phyloP scores from a whole-genome alignment of 78 protist genomes.

The Dictyostelium purpureum region DNA sequence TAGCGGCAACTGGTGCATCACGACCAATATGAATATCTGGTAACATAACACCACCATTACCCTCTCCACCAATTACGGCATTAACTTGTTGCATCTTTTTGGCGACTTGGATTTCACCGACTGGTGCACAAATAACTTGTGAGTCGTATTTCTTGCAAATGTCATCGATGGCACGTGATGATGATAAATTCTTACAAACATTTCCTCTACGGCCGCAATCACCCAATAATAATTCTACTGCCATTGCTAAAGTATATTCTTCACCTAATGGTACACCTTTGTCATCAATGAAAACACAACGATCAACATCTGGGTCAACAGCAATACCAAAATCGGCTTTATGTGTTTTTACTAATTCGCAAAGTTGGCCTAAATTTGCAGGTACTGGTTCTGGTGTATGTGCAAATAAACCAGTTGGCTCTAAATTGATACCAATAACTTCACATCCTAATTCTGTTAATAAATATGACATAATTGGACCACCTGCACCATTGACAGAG shows the following conservation, averaged over 20 bases:
- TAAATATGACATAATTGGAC: conserved; percentile 61
- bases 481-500: conserved; percentile 87
- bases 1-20: conserved; percentile 88
- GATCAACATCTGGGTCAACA: conserved; percentile 86
- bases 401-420: conserved; percentile 83
- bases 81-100: conserved; percentile 52
- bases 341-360: conserved; percentile 30
- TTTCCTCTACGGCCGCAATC: conserved; percentile 32
- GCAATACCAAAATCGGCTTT: conserved; percentile 86
- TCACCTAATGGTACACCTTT: conserved; percentile 82
- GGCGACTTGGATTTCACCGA: conserved; percentile 88
- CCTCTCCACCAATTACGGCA: conserved; percentile 84
- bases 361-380: conserved; percentile 68
- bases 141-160: conserved; percentile 72
- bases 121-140: conserved; percentile 61
- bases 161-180: conserved; percentile 84
- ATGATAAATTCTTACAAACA: conserved; percentile 80
- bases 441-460: conserved; percentile 33
- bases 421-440: conserved; percentile 76
- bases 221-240: conserved; percentile 78
- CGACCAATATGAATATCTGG: conserved; percentile 85
- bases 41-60: conserved; percentile 89
- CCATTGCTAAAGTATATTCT: conserved; percentile 82
- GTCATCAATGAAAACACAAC: conserved; percentile 86
- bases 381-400: conserved; percentile 88